phyloP scores from a whole-genome alignment of 257 asterid species.

The Nicotiana benthamiana region DNA sequence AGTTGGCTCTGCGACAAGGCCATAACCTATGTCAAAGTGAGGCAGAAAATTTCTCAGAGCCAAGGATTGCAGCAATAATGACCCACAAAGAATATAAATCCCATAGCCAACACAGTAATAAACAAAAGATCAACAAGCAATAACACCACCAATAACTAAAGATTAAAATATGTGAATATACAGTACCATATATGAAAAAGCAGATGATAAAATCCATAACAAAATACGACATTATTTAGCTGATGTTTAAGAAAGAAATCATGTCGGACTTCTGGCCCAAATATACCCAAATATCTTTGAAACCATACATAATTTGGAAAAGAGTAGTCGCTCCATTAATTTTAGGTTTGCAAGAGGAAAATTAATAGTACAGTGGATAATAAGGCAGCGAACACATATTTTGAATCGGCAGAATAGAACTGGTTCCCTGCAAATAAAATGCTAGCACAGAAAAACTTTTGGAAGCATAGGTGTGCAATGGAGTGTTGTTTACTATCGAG shows the following conservation, averaged over 20 bases:
- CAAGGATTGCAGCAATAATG: neutral
- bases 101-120: neutral
- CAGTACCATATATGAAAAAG: neutral
- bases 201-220: neutral
- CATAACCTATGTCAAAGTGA: constrained; percentile 60
- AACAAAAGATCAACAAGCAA: neutral
- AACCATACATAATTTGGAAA: neutral
- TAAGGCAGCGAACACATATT: neutral
- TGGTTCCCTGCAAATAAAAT: neutral
- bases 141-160: neutral
- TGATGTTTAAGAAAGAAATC: neutral
- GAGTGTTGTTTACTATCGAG: neutral
- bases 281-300: neutral
- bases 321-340: neutral
- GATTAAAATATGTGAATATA: neutral
- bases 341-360: neutral
- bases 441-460: neutral
- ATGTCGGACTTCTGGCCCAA: neutral
- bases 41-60: neutral
- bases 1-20: constrained; percentile 81
- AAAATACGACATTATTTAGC: neutral
- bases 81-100: neutral
- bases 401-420: neutral
- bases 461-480: neutral
- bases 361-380: neutral